These are phyloP conservation scores for Clausena lansium DNA, from an alignment of 345 rosid species.

Conservation along the genomic window DNA sequence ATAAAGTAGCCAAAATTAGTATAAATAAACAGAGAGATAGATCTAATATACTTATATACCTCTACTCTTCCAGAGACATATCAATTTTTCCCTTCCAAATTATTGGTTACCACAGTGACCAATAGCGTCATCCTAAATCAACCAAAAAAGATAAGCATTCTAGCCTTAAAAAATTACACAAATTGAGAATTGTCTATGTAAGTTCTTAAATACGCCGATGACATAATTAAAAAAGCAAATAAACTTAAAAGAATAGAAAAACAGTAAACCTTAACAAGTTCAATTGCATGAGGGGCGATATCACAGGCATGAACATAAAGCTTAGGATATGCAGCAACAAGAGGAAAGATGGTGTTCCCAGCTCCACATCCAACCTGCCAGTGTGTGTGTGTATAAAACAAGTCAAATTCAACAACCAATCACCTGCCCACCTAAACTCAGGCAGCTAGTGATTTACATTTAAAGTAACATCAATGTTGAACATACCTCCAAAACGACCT, in stretches of 20 bases:
- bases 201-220: too few relatives aligned
- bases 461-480: too few relatives aligned
- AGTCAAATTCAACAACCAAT: too few relatives aligned
- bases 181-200: too few relatives aligned
- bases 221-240: not conserved
- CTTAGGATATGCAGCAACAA: slow-evolving; percentile 44
- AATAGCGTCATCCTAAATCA: not conserved
- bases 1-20: not conserved
- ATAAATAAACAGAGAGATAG: not conserved
- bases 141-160: not conserved
- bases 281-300: slow-evolving; percentile 43
- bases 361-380: slow-evolving; percentile 60
- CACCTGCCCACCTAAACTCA: too few relatives aligned
- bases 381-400: not conserved
- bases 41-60: too few relatives aligned
- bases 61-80: too few relatives aligned
- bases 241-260: not conserved
- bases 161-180: too few relatives aligned
- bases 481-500: slow-evolving; percentile 31
- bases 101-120: not conserved
- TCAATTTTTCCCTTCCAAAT: too few relatives aligned
- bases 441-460: too few relatives aligned
- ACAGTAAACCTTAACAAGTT: slow-evolving; percentile 43
- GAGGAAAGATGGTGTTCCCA: slow-evolving; percentile 61
- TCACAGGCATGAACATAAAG: slow-evolving; percentile 54